These are phyloP conservation scores for Mortierella sp. DNA, from an alignment of 371 early-diverging fungal genomes.

Conservation along the genomic window DNA sequence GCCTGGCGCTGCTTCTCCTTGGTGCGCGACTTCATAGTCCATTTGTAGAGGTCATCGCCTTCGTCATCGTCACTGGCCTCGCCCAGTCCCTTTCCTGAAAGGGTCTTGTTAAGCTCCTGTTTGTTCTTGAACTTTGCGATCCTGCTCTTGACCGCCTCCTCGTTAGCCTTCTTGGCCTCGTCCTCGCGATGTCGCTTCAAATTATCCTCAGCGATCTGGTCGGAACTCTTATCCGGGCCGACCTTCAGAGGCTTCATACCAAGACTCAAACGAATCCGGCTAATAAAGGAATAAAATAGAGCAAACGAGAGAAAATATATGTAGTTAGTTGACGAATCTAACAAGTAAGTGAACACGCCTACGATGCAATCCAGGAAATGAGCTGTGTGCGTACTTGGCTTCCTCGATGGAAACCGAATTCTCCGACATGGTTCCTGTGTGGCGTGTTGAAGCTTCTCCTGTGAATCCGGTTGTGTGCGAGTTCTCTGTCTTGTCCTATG, in stretches of 20 bases:
- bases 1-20: slow-evolving; percentile 61
- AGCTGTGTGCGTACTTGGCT: slow-evolving; percentile 66
- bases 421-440: slow-evolving; percentile 46
- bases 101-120: slow-evolving; percentile 67
- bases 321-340: background rate
- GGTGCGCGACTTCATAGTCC: slow-evolving; percentile 72
- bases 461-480: background rate
- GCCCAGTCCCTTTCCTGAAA: slow-evolving; percentile 81
- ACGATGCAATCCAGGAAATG: background rate
- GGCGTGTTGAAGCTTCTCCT: background rate
- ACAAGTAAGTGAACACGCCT: background rate
- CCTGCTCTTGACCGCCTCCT: slow-evolving; percentile 63
- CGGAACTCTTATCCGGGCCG: slow-evolving; percentile 63
- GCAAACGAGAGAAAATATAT: background rate
- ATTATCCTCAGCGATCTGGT: slow-evolving; percentile 77
- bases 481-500: background rate
- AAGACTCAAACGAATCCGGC: slow-evolving; percentile 75
- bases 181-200: slow-evolving; percentile 68
- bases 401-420: slow-evolving; percentile 71
- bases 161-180: slow-evolving; percentile 63
- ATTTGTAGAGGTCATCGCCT: slow-evolving; percentile 64
- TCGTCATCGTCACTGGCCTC: slow-evolving; percentile 77
- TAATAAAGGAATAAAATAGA: slow-evolving; percentile 27
- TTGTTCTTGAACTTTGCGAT: slow-evolving; percentile 77
- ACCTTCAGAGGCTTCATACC: slow-evolving; percentile 79